Evolutionary conservation across 768 basidiomycete genomes (phyloP).

Genomic region (Lanmaoa pseudosensibilis): DNA sequence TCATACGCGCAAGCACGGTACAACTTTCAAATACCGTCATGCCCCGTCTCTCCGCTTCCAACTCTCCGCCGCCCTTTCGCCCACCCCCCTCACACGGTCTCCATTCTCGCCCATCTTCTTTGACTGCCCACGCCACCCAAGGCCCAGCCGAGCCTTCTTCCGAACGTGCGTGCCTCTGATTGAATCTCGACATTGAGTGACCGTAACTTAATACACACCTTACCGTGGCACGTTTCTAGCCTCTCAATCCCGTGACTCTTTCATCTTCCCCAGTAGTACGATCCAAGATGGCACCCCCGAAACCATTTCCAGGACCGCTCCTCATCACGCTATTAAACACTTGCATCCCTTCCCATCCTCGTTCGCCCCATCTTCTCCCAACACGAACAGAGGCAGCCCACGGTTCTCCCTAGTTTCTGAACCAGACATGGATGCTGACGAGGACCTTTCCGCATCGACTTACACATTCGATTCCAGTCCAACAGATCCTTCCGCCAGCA

Average conservation of each 20-base stretch:
- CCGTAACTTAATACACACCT: slow-evolving; percentile 7
- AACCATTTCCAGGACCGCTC: slow-evolving; percentile 17
- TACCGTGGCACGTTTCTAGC: slow-evolving; percentile 26
- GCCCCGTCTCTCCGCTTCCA: slow-evolving; percentile 11
- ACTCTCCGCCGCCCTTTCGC: slow-evolving; percentile 2
- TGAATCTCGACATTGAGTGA: slow-evolving; percentile 5
- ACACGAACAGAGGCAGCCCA: slow-evolving; percentile 25
- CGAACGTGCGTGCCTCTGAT: slow-evolving; percentile 25
- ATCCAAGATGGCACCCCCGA: slow-evolving; percentile 28
- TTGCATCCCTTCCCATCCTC: slow-evolving; percentile 23
- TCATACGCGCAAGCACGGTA: slow-evolving; percentile 67
- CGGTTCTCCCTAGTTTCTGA: slow-evolving; percentile 25
- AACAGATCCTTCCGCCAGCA: slow-evolving; percentile 3
- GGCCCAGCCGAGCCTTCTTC: slow-evolving; percentile 19
- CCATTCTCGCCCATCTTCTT: background rate
- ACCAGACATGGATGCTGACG: slow-evolving; percentile 23
- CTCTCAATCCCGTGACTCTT: slow-evolving; percentile 34
- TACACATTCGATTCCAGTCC: slow-evolving; percentile 29
- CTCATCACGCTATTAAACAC: slow-evolving; percentile 19
- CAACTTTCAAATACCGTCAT: slow-evolving; percentile 55
- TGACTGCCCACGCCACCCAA: slow-evolving; percentile 18
- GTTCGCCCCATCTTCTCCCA: slow-evolving; percentile 21
- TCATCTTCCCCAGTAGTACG: slow-evolving; percentile 39
- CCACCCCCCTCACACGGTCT: background rate
- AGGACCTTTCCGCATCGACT: slow-evolving; percentile 31